Conservation (phyloP, 495 filamentous ascomycete genomes). For the Xylaria acuta region DNA sequence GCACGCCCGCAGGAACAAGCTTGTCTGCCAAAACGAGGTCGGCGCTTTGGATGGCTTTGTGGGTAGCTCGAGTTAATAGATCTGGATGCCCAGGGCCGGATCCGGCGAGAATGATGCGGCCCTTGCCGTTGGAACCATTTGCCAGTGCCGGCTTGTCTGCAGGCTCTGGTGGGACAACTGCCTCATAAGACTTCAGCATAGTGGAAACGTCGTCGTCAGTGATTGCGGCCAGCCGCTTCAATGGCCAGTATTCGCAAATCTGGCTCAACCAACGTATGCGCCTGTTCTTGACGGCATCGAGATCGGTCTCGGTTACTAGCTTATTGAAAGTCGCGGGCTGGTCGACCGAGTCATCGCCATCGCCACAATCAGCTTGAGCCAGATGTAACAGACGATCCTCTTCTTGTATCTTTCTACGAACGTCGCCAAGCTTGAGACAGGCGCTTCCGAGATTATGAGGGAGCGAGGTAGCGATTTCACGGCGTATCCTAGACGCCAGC, state of each 20-base stretch:
- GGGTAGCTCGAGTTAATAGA: conserved; percentile 85
- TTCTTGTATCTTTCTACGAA: conserved; percentile 74
- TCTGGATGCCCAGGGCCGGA: conserved; percentile 94
- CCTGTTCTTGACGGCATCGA: conserved; percentile 75
- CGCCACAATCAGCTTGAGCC: conserved; percentile 54
- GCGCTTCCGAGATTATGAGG: conserved; percentile 84
- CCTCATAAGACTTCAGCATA: conserved; percentile 71
- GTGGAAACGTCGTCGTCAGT: conserved; percentile 77
- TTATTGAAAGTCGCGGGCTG: conserved; percentile 88
- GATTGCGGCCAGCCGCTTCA: conserved; percentile 78
- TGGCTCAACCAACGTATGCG: conserved; percentile 93
- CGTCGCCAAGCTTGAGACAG: conserved; percentile 77
- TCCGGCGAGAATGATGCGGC: conserved; percentile 86
- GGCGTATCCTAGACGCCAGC: conserved; percentile 84
- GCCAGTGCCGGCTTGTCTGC: conserved; percentile 14
- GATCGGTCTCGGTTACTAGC: conserved; percentile 73
- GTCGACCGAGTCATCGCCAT: conserved; percentile 83
- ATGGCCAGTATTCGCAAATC: conserved; percentile 98
- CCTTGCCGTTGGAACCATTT: conserved; percentile 38
- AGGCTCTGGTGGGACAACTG: conserved; percentile 22
- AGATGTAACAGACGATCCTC: conserved; percentile 58
- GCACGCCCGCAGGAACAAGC: conserved; percentile 84
- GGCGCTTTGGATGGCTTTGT: conserved; percentile 81
- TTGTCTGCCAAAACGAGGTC: conserved; percentile 95
- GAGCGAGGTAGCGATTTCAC: conserved; percentile 82